Base-by-base conservation (phyloP, 257 asterid genomes). In the Striga asiatica region DNA sequence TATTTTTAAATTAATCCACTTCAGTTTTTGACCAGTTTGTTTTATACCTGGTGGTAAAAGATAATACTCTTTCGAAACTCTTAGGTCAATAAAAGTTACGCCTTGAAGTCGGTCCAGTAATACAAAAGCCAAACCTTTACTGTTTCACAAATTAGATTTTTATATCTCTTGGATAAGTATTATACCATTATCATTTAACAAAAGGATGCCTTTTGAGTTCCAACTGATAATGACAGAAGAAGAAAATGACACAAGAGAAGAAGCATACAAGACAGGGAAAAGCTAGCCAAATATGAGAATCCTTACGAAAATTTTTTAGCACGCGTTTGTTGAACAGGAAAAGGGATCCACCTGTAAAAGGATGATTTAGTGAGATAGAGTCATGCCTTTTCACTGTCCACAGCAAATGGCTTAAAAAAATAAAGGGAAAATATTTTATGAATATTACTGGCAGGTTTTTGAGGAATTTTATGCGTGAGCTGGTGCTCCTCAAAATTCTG, bases 261-360 rank as follows among this genome's bases (percentile, higher is more conserved):
- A 1, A 42, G 38, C 35, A n/a, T n/a, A 17, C 42, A 54, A 11
- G 16, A 19, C 6, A 38, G 51, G 20, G 39, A 69, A 35, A 48
- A 62, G 9, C 35, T 58, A 56, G 95, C 98, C 98, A 92, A 65
- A 66, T 76, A 74, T 92, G 98, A 64, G 97, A 97, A 77, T 92
- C 98, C 68, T 75, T 87, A 8, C 97, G 97, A 32, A 92, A 92
- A 69, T 59, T 78, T 49, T 89, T 80, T 17, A 82, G 78, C 35
- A 80, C 93, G 65, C 97, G 75, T 70, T 82, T 92, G 82, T 92
- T 84, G 64, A 70, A 87, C 41, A 92, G 80, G 70, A 75, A 84
- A 70, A 92, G 65, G 16, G 94, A 80, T 60, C 98, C 97, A 43
- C 87, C 97, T 92, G 73, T 61, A 53, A 69, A 62, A 14, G 54